Conservation (phyloP, 768 basidiomycete genomes). For the Piloderma croceum region DNA sequence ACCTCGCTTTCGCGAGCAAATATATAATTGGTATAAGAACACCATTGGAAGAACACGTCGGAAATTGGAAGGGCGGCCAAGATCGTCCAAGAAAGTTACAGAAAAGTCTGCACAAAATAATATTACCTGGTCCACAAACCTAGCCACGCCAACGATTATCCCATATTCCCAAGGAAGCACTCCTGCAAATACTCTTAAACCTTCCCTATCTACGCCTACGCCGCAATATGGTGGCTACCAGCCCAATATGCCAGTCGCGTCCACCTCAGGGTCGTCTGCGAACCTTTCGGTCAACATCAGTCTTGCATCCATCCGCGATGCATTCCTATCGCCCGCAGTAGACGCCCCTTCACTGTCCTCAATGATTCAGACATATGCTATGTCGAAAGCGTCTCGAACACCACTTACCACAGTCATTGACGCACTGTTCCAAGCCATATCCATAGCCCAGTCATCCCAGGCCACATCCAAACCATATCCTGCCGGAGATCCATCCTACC, state of each 20-base stretch:
- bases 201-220: slow-evolving; percentile 24
- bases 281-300: slow-evolving; percentile 16
- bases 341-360: slow-evolving; percentile 46
- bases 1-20: slow-evolving; percentile 62
- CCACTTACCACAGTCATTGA: slow-evolving; percentile 47
- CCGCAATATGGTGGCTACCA: slow-evolving; percentile 12
- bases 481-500: slow-evolving; percentile 27
- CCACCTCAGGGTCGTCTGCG: slow-evolving; percentile 8
- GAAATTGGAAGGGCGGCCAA: slow-evolving; percentile 50
- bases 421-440: slow-evolving; percentile 50
- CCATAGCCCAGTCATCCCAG: slow-evolving; percentile 1
- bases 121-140: slow-evolving; percentile 35
- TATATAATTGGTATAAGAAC: slow-evolving; percentile 74
- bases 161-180: slow-evolving; percentile 36
- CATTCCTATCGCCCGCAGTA: slow-evolving; percentile 37
- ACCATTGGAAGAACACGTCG: slow-evolving; percentile 56
- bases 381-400: slow-evolving; percentile 43
- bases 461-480: slow-evolving; percentile 22
- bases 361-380: slow-evolving; percentile 47
- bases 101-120: slow-evolving; percentile 35
- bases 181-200: slow-evolving; percentile 31
- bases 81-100: slow-evolving; percentile 47
- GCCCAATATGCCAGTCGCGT: background rate
- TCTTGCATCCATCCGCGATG: slow-evolving; percentile 36
- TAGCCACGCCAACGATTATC: slow-evolving; percentile 30